Conservation (phyloP, 306 rosid species). For the Inga leiocalycina region DNA sequence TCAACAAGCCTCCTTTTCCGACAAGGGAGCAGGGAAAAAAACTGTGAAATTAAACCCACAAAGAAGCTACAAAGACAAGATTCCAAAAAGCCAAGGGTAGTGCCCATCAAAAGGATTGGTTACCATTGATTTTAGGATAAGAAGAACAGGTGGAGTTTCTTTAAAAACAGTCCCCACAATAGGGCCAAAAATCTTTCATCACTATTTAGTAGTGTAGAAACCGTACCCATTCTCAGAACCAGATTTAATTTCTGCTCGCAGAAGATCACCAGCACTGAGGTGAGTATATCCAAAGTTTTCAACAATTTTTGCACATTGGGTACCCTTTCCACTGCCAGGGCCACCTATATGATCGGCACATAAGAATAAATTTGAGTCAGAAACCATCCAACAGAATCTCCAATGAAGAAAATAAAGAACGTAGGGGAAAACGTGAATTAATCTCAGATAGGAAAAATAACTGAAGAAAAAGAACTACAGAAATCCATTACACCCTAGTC, state of each 20-base stretch:
- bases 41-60: not conserved
- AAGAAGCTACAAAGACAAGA: not conserved
- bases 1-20: not conserved
- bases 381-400: conserved; percentile 13
- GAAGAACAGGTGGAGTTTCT: not conserved
- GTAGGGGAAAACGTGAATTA: not conserved
- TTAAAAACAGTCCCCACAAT: not conserved
- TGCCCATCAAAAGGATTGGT: not conserved
- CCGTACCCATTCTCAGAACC: conserved; percentile 96
- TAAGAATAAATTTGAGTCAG: conserved; percentile 34
- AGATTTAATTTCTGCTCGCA: conserved; percentile 92
- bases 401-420: not conserved
- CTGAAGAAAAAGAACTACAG: not conserved
- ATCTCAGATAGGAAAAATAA: conserved; percentile 1
- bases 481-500: not conserved
- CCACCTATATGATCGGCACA: conserved; percentile 68
- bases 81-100: not conserved
- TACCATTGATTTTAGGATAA: not conserved
- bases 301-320: conserved; percentile 87
- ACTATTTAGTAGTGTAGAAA: conserved; percentile 23
- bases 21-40: not conserved
- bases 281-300: conserved; percentile 79
- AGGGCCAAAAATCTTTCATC: not conserved
- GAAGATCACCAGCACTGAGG: conserved; percentile 99
- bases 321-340: conserved; percentile 99